Evolutionary conservation across 148 eudicot genomes (phyloP).

Genomic region (Chenopodium album): DNA sequence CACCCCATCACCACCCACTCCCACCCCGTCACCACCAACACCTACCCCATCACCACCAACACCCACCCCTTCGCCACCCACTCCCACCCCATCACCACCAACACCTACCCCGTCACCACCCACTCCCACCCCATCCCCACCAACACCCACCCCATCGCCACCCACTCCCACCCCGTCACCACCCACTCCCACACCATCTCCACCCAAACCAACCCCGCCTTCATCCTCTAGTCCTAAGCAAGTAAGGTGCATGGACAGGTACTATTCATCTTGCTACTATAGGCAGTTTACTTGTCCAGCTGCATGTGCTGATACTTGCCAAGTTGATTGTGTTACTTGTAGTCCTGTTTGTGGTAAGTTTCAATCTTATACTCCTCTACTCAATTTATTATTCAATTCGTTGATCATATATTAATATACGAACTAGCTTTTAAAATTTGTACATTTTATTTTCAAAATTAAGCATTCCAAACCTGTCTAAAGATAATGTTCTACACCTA

Average conservation of each 20-base stretch:
- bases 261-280: conserved; percentile 27
- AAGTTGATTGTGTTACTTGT: conserved; percentile 47
- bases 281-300: conserved; percentile 38
- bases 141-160: not conserved
- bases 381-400: too few relatives aligned
- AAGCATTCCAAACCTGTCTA: too few relatives aligned
- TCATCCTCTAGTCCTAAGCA: conserved; percentile 18
- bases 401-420: too few relatives aligned
- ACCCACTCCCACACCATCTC: not conserved
- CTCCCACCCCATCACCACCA: not conserved
- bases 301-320: conserved; percentile 35
- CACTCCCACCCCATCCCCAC: not conserved
- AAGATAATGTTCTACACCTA: too few relatives aligned
- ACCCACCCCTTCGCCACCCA: too few relatives aligned
- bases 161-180: not conserved
- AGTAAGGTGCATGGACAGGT: conserved; percentile 39
- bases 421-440: too few relatives aligned
- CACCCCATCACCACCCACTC: not conserved
- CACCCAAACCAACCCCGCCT: not conserved
- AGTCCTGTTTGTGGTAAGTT: conserved; percentile 48
- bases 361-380: not conserved
- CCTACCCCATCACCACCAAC: not conserved
- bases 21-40: not conserved
- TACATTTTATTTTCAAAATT: too few relatives aligned
- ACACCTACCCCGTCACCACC: not conserved